Base-by-base conservation (phyloP, 2,329 filamentous ascomycete species). In the Didymella sp. region DNA sequence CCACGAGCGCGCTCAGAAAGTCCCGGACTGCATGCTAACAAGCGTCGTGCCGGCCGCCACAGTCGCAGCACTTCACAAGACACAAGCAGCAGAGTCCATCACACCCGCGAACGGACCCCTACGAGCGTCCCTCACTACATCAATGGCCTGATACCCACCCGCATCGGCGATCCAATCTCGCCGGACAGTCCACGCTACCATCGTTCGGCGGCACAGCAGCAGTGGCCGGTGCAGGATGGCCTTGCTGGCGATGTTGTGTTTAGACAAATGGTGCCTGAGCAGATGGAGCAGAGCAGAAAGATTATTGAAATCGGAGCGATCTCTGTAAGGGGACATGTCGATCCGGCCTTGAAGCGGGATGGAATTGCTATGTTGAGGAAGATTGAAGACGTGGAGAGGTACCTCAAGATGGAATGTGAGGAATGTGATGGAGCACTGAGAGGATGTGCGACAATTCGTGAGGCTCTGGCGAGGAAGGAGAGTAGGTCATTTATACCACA, bases 241-340 rank as follows among this genome's bases (percentile, higher is more conserved):
- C 27, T 31, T 24, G 27, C 9, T 4, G 33, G 31, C 2, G 21
- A 15, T 5, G 47, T 60, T 3, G 13, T 52, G 1, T 49, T 72
- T 12, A 52, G 52, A n/a, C 63, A 64, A n/a, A 74, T 75, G 68
- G 49, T 46, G 6, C 49, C 55, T 6, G 56, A 61, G 1, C 62
- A 70, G 38, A 45, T 63, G 4, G 47, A 46, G 13, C 47, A 59
- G 15, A 73, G 72, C 45, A 44, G 47, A 7, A 60, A 60, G 13
- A 59, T 75, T 22, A 70, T 75, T 33, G 66, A 75, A 42, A 64
- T 75, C 13, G 73, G 73, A 8, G 69, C 70, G 4, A 63, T 74
- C 58, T 63, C 61, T 25, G 68, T 71, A 15, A 55, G 43, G 5
- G 25, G 19, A 2, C 50, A 44, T 15, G 21, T 62, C 19, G 52